Evolutionary conservation across 2,329 filamentous ascomycete species (phyloP), one percentile per base, ranked within the genome.

Genomic region (Fragosphaeria purpurea): DNA sequence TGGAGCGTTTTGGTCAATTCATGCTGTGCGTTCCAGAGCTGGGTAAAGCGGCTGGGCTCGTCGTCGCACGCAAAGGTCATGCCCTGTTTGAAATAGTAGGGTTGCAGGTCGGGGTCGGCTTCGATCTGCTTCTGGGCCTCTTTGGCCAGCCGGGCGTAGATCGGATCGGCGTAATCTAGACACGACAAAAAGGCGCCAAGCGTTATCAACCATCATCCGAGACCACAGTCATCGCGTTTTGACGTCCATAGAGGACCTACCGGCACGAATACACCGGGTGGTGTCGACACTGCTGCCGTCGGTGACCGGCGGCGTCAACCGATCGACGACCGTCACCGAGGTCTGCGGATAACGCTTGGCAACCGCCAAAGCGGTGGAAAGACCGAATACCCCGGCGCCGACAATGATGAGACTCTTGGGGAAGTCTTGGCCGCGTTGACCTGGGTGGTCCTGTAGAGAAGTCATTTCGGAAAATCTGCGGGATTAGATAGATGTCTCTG

Each of bases 261-360:
- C 59, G 55, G 47, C 22, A 11, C 47, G 47, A 32, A 48, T 48
- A 39, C 47, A 48, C 13, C 47, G 41, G n/a, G 47, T 48, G 7
- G 47, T 48, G 40, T 48, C 47, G 4, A 48, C 47, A 13, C 47
- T 48, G 5, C 38, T 48, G 41, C 40, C 47, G 35, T 48, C 47
- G 5, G 33, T 33, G 6, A 48, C 47, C 5, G 47, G 47, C 6
- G 47, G 47, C 10, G 32, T 37, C 7, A n/a, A 8, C 51, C 77
- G 70, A 56, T 77, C 74, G 37, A 77, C 64, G 7, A 77, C 65
- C 5, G 66, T 74, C 35, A 76, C 62, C 64, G 5, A 22, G 62
- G 57, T 75, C 76, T 3, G 72, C 73, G 9, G 69, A 57, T 45
- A 79, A 39, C 83, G 79, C 56, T 62, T 60, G 8, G 66, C 65